Evolutionary conservation across 352 stramenopile species (phyloP).

Genomic region (Phytophthora palmivora): DNA sequence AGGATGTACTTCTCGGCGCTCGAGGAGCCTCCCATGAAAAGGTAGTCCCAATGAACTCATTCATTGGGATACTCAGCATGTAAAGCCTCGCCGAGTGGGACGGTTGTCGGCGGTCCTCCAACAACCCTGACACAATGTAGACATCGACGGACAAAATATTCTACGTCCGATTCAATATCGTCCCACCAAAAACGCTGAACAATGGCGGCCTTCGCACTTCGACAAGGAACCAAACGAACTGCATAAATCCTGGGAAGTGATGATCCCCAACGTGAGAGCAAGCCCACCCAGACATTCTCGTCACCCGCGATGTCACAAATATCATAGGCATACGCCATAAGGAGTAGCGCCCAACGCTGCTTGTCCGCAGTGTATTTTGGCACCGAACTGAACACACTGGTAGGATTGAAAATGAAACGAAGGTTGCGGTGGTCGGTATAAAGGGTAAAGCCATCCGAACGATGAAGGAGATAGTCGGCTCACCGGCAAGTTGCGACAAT

Average conservation of each 20-base stretch:
- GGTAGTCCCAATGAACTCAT: conserved; percentile 7
- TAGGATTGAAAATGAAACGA: conserved; percentile 3
- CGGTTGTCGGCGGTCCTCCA: not conserved
- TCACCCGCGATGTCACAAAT: conserved; percentile 31
- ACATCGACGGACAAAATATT: conserved; percentile 6
- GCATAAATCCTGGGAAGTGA: not conserved
- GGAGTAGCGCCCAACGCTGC: conserved; percentile 23
- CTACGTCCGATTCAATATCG: not conserved
- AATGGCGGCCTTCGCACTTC: not conserved
- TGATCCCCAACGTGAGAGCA: conserved; percentile 20
- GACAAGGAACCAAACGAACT: not conserved
- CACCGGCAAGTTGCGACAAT: no score
- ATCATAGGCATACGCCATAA: conserved; percentile 23
- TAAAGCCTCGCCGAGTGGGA: not conserved
- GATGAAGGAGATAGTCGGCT: no score
- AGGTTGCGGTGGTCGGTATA: conserved; percentile 9
- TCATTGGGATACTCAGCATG: conserved; percentile 1
- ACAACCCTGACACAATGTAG: not conserved
- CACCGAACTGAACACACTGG: not conserved
- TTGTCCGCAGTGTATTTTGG: conserved; percentile 31
- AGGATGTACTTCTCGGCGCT: not conserved
- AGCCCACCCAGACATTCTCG: conserved; percentile 11
- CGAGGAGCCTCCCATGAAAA: not conserved
- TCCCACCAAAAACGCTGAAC: not conserved
- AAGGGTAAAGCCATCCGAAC: no score